A percentile compares a stretch with the other conserved stretches of the same genome.
These are phyloP conservation scores for Thelonectria rubi DNA, from an alignment of 2,329 filamentous ascomycete genomes.

Conservation along the genomic window DNA sequence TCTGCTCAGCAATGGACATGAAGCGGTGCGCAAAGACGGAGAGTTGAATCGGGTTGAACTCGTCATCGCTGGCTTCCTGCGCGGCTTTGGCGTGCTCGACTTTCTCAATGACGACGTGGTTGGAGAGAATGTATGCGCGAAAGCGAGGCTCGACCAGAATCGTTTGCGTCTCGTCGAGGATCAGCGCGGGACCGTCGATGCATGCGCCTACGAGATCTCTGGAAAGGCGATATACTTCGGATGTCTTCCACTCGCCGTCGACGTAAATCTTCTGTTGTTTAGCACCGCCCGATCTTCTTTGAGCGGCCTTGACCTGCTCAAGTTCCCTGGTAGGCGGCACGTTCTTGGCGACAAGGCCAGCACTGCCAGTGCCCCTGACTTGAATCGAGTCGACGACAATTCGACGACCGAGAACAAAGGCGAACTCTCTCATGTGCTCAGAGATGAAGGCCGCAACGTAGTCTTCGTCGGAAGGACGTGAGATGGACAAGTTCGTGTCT, in stretches of 20 bases:
- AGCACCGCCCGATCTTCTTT: accelerated
- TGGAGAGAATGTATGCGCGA: conserved; percentile 41
- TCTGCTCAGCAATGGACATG: conserved; percentile 68
- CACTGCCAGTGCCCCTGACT: conserved; percentile 34
- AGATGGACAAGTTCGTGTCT: conserved; percentile 52
- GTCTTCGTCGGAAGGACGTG: conserved; percentile 48
- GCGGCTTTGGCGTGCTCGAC: background rate
- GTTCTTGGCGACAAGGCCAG: background rate
- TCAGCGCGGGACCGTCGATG: conserved; percentile 45
- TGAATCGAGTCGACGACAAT: conserved; percentile 53
- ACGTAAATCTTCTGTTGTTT: conserved; percentile 23
- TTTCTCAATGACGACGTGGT: conserved; percentile 46
- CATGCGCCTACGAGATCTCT: conserved; percentile 12
- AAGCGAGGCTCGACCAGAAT: conserved; percentile 42
- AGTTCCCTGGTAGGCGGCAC: background rate
- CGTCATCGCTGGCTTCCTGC: background rate
- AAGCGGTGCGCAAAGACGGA: conserved; percentile 65
- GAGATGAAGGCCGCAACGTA: conserved; percentile 49
- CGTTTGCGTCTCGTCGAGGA: conserved; percentile 46
- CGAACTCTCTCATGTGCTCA: conserved; percentile 52
- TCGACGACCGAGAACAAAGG: conserved; percentile 49
- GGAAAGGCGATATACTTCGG: conserved; percentile 14
- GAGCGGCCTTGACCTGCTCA: background rate
- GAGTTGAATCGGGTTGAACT: conserved; percentile 59
- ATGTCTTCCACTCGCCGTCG: conserved; percentile 20